Evolutionary conservation across 768 basidiomycete genomes (phyloP), one percentile per base, ranked within the genome.

Genomic region (Hypholoma fasciculare): DNA sequence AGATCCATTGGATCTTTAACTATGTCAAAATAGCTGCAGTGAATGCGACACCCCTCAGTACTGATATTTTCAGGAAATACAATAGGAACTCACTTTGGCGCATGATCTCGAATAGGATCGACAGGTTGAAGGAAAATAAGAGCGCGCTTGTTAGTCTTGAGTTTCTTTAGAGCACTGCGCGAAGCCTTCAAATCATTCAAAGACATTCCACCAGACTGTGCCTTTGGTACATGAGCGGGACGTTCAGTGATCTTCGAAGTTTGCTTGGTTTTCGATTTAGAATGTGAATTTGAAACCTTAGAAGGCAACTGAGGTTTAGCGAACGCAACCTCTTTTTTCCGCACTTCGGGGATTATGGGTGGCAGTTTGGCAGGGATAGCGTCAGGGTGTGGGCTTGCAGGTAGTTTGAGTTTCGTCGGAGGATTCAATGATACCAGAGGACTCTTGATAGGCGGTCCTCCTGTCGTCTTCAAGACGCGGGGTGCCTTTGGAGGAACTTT

Each of bases 1-100:
- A 98, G 78, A 68, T 99, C 97, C 93, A 99, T 98, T 0, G 97
- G 96, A 11, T 89, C 80, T 71, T 91, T 91, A 71, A 99, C 88
- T 58, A 95, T 75, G 53, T 91, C 87, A 66, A 94, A 94, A 71
- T 98, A 98, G 63, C 95, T 96, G 40, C 16, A 39, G 54, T 12
- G 19, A 50, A 58, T 71, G 26, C 67, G 54, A 56, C 30, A 34
- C 30, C 30, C 30, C 46, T 46, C n/a, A 40, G 26, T 48, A 46
- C 43, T 11, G 51, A 38, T 17, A 7, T n/a, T 27, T 11, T 43
- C 11, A 49, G 7, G 36, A 20, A 55, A 44, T 19, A 12, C 36
- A 46, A 58, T 39, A 27, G 7, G 62, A 26, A 46, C 82, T 53
- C 70, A 96, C 92, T 90, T 90, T 16, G 92, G 92, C 9, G 94